phyloP scores from a whole-genome alignment of 1,139 yeast species.

The Blastobotrys elegans region DNA sequence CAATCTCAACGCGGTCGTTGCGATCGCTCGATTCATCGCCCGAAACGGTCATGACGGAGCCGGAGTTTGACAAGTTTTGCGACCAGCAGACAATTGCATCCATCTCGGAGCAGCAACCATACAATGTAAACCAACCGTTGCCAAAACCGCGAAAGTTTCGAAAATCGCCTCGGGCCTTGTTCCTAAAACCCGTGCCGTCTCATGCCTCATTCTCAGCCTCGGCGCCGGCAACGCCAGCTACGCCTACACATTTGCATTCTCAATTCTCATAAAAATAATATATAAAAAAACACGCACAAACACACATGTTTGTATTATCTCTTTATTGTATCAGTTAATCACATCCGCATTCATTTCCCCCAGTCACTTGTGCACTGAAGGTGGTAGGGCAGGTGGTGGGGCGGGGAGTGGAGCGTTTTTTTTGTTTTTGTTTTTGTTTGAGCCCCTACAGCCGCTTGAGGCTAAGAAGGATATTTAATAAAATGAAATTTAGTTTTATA shows the following conservation, averaged over 20 bases:
- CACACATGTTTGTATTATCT: neutral
- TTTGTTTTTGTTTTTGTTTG: neutral
- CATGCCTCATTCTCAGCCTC: slow-evolving; percentile 3
- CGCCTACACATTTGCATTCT: slow-evolving; percentile 4
- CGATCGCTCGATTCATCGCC: slow-evolving; percentile 11
- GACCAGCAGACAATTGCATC: neutral
- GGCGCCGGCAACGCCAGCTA: slow-evolving; percentile 12
- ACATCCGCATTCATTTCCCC: no score
- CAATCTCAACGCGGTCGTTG: slow-evolving; percentile 10
- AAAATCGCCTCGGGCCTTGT: slow-evolving; percentile 11
- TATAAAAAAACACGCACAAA: neutral
- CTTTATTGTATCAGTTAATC: no score
- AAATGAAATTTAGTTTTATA: no score
- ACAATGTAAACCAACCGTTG: neutral
- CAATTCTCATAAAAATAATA: neutral
- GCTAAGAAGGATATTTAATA: no score
- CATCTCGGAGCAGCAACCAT: neutral
- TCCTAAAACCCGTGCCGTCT: slow-evolving; percentile 7
- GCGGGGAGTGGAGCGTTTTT: no score
- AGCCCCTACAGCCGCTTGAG: neutral
- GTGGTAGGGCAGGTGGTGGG: no score
- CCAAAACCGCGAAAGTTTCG: neutral
- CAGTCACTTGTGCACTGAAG: no score
- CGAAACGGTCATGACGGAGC: slow-evolving; percentile 10
- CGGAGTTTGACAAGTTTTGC: neutral